A percentile compares a stretch with the other conserved stretches of the same genome.
Conservation (phyloP, 441 rosid species). For the Raphanus hybrid region DNA sequence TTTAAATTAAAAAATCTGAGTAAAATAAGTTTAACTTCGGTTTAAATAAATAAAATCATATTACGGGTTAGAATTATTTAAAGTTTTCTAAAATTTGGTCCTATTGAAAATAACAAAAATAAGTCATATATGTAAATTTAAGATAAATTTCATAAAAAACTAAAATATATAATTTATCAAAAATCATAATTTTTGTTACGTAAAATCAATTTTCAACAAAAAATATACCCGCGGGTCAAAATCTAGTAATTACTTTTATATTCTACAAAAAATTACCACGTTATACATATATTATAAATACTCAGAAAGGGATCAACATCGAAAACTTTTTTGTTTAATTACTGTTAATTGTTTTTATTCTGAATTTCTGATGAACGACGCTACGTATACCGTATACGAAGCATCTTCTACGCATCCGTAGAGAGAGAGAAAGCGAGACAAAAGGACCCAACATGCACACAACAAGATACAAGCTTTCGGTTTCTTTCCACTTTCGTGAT, state of each 20-base stretch:
- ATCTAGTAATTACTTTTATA: not conserved
- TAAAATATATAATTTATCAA: no score
- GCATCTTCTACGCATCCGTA: conserved; percentile 39
- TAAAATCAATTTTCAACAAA: no score
- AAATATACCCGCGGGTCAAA: no score
- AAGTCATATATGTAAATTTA: no score
- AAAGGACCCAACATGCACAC: conserved; percentile 43
- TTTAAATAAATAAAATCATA: no score
- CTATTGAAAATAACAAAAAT: no score
- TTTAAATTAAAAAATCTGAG: no score
- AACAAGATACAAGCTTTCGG: conserved; percentile 42
- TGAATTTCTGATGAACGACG: conserved; percentile 25
- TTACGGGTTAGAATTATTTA: no score
- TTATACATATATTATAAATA: conserved; percentile 13
- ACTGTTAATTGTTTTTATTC: conserved; percentile 33
- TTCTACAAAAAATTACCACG: not conserved
- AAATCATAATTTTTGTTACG: no score
- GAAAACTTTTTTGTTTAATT: conserved; percentile 36
- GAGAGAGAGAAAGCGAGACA: conserved; percentile 40
- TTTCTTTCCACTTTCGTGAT: conserved; percentile 45
- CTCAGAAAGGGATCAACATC: conserved; percentile 40
- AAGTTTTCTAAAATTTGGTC: no score
- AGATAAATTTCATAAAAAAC: no score
- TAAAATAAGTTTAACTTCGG: no score
- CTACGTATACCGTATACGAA: conserved; percentile 35